Conservation (phyloP, 2,329 filamentous ascomycete genomes). For the Colletotrichum tamarilloi region DNA sequence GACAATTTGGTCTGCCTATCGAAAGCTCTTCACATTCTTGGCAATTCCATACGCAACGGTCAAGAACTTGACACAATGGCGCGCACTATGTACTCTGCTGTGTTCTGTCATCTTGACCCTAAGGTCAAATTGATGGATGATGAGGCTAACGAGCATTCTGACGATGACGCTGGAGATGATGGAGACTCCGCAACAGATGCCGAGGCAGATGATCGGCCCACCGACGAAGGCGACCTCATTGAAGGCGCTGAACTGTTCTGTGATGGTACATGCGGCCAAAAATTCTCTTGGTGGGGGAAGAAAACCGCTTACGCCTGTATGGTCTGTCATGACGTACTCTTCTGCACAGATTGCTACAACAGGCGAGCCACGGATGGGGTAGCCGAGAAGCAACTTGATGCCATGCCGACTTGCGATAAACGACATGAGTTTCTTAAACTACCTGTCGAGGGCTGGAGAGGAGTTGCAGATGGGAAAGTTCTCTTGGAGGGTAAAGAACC, state of each 20-base stretch:
- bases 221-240: conserved; percentile 32
- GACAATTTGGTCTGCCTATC: conserved; percentile 36
- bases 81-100: conserved; percentile 39
- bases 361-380: conserved; percentile 24
- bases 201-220: conserved; percentile 1
- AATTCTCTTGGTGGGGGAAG: conserved; percentile 36
- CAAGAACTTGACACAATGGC: conserved; percentile 36
- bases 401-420: conserved; percentile 31
- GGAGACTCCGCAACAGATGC: background rate
- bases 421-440: conserved; percentile 38
- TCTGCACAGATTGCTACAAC: conserved; percentile 39
- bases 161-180: background rate
- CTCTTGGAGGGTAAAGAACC: conserved; percentile 35
- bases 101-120: conserved; percentile 39
- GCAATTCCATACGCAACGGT: conserved; percentile 23
- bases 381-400: background rate
- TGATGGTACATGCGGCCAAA: conserved; percentile 35
- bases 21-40: conserved; percentile 35
- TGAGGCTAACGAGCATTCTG: background rate
- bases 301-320: conserved; percentile 37
- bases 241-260: conserved; percentile 9
- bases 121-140: background rate
- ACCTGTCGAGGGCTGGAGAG: conserved; percentile 40
- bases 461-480: conserved; percentile 38
- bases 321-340: conserved; percentile 36